phyloP scores from a whole-genome alignment of 495 filamentous ascomycete species.

The Parachaetomium inaequale region DNA sequence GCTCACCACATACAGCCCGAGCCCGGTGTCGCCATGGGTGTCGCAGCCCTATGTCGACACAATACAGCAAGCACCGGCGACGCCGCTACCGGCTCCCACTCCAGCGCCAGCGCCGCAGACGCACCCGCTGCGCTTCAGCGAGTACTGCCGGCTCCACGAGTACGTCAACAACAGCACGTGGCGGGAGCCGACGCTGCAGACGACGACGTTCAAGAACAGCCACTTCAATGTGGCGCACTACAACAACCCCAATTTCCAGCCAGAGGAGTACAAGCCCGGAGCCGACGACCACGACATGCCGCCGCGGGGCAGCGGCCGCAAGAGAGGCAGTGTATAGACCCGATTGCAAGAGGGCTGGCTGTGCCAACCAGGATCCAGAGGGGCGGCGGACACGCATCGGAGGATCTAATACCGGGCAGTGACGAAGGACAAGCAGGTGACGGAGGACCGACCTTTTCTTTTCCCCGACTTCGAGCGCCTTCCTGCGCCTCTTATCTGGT shows the following conservation, averaged over 20 bases:
- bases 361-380: slow-evolving; percentile 12
- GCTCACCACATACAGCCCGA: slow-evolving; percentile 36
- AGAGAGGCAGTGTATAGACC: slow-evolving; percentile 38
- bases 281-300: slow-evolving; percentile 37
- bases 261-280: slow-evolving; percentile 55
- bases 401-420: slow-evolving; percentile 11
- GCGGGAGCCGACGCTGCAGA: slow-evolving; percentile 50
- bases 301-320: slow-evolving; percentile 30
- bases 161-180: slow-evolving; percentile 38
- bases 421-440: not conserved
- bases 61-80: slow-evolving; percentile 19
- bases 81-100: slow-evolving; percentile 29
- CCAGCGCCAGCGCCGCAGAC: slow-evolving; percentile 31
- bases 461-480: not conserved
- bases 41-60: slow-evolving; percentile 37
- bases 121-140: slow-evolving; percentile 46
- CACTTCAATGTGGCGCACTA: slow-evolving; percentile 83
- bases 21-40: slow-evolving; percentile 43
- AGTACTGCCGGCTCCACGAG: slow-evolving; percentile 43
- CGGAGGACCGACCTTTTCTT: not conserved
- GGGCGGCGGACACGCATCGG: not conserved
- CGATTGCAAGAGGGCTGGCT: slow-evolving; percentile 12
- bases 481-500: not conserved
- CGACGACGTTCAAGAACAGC: slow-evolving; percentile 55
- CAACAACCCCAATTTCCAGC: slow-evolving; percentile 80